Percentiles rank a stretch among this genome's conserved stretches.
Evolutionary conservation across 1,284 basidiomycete species (phyloP).

Genomic region (Melampsora larici-populina): DNA sequence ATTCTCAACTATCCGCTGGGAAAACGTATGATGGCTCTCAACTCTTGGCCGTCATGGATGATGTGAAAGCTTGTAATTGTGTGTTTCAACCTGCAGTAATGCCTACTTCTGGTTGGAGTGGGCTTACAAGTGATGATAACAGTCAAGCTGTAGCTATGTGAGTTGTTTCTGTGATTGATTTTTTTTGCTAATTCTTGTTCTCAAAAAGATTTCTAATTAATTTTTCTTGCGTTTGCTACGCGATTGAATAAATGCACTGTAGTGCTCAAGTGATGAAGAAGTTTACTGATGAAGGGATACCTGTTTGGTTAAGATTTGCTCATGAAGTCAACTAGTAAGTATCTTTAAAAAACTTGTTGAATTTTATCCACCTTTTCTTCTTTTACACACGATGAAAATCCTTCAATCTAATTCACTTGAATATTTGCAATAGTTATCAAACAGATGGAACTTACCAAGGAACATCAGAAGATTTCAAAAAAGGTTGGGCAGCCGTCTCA

Average conservation of each 20-base stretch:
- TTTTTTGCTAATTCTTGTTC: neutral
- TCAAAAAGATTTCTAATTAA: neutral
- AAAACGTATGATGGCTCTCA: constrained; percentile 52
- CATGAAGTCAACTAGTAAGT: constrained; percentile 50
- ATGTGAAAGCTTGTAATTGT: constrained; percentile 52
- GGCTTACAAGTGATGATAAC: constrained; percentile 49
- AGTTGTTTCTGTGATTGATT: neutral
- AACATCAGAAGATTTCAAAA: constrained; percentile 52
- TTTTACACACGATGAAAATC: too few relatives aligned
- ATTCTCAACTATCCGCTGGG: constrained; percentile 52
- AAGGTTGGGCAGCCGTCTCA: constrained; percentile 52
- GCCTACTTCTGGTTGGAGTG: constrained; percentile 48
- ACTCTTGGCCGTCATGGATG: constrained; percentile 50
- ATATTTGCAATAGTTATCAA: constrained; percentile 38
- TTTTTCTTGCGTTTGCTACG: too few relatives aligned
- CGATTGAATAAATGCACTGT: neutral
- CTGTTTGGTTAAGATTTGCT: constrained; percentile 54
- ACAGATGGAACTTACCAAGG: constrained; percentile 50
- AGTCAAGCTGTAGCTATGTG: constrained; percentile 48
- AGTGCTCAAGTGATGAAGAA: constrained; percentile 52
- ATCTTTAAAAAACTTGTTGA: neutral
- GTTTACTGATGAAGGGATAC: constrained; percentile 54
- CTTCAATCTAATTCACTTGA: too few relatives aligned
- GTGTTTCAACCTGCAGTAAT: constrained; percentile 53
- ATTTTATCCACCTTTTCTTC: constrained; percentile 19